These are phyloP conservation scores for Sporothrix pseudoabietina DNA, from an alignment of 2,329 filamentous ascomycete genomes.

Conservation along the genomic window DNA sequence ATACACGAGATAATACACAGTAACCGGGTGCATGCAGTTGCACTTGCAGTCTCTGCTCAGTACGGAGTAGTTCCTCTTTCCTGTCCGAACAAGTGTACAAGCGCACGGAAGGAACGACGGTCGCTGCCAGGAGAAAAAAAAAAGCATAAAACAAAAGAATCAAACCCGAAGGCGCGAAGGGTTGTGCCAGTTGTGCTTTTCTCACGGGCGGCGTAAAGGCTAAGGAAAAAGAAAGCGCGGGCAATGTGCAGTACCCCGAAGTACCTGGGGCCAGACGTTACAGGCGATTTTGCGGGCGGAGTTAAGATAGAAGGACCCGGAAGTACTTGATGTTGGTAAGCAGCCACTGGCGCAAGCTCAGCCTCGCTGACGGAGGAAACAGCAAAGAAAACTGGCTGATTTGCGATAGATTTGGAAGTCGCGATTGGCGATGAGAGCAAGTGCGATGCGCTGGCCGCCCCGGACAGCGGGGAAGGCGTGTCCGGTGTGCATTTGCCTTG, in stretches of 20 bases:
- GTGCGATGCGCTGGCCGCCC: conserved; percentile 2
- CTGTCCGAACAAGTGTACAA: background rate
- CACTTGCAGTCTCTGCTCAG: background rate
- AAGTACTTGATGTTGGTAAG: conserved; percentile 23
- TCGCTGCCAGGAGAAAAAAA: background rate
- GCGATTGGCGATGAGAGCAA: conserved; percentile 5
- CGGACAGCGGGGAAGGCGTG: background rate
- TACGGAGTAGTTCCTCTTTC: background rate
- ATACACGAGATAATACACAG: background rate
- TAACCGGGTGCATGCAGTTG: too few relatives aligned
- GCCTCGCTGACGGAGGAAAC: conserved; percentile 20
- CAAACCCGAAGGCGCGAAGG: conserved; percentile 17
- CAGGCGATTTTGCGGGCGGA: background rate
- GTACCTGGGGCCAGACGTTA: conserved; percentile 10
- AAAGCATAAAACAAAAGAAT: conserved; percentile 13
- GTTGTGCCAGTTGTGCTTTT: background rate
- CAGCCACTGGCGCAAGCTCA: conserved; percentile 21
- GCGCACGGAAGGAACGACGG: conserved; percentile 7
- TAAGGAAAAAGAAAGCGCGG: conserved; percentile 14
- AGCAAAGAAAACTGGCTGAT: background rate
- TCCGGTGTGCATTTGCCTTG: background rate
- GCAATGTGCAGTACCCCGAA: conserved; percentile 14
- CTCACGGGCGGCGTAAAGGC: background rate
- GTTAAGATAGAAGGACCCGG: conserved; percentile 4
- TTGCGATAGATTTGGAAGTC: background rate